Evolutionary conservation across 306 rosid species (phyloP).

Genomic region (Rosa lucieae): DNA sequence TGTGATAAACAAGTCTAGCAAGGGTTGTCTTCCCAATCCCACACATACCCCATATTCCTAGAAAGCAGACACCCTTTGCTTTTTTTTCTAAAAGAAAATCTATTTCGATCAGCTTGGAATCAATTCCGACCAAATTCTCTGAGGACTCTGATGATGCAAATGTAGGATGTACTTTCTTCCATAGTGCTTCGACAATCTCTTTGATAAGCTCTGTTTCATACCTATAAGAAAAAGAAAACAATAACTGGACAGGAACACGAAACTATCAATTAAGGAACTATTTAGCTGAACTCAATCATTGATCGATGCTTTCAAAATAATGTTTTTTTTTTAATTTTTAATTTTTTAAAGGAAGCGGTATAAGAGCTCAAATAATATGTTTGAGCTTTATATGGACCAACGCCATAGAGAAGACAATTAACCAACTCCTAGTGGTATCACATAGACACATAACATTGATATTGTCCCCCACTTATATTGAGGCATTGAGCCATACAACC

Average conservation of each 20-base stretch:
- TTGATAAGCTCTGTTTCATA: neutral
- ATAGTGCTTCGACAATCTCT: neutral
- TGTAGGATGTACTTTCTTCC: slow-evolving; percentile 8
- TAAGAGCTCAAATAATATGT: too few species aligned
- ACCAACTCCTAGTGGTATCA: too few species aligned
- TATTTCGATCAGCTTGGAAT: neutral
- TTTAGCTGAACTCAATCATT: too few species aligned
- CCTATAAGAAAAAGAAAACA: neutral
- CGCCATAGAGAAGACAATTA: too few species aligned
- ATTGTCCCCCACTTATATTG: too few species aligned
- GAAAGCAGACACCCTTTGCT: neutral
- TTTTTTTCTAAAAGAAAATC: neutral
- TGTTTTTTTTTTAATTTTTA: too few species aligned
- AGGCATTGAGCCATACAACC: too few species aligned
- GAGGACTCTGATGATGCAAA: neutral
- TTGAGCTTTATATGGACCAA: too few species aligned
- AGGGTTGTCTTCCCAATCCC: neutral
- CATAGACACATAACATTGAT: too few species aligned
- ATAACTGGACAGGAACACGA: neutral
- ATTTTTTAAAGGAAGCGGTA: too few species aligned
- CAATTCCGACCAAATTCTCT: neutral
- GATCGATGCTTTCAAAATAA: too few species aligned
- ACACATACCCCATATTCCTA: slow-evolving; percentile 6
- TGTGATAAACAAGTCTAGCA: neutral
- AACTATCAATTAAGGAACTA: neutral